phyloP scores from a whole-genome alignment of 768 basidiomycete species.

The Suillus variegatus region DNA sequence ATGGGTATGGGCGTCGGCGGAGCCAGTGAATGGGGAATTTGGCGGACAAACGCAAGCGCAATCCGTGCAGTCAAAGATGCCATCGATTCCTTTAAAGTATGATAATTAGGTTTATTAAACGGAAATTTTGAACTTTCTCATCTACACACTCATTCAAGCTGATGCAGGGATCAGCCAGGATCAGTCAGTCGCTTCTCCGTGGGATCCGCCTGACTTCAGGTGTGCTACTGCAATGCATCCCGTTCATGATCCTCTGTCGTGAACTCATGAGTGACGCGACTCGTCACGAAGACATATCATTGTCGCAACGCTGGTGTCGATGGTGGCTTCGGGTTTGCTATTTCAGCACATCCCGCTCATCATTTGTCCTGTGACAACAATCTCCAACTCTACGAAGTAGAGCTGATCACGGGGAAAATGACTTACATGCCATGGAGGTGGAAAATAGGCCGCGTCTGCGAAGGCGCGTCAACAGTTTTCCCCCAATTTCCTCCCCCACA shows the following conservation, averaged over 20 bases:
- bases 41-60: slow-evolving; percentile 58
- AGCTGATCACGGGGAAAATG: not conserved
- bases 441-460: too few species aligned
- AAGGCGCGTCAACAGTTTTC: too few species aligned
- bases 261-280: too few species aligned
- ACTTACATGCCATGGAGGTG: too few species aligned
- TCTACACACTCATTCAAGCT: not conserved
- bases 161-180: not conserved
- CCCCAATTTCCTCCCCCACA: too few species aligned
- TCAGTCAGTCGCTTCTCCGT: not conserved
- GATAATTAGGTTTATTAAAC: not conserved
- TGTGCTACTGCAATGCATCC: not conserved
- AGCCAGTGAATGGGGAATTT: slow-evolving; percentile 64
- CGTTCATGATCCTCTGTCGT: not conserved
- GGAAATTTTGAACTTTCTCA: not conserved
- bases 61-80: slow-evolving; percentile 54
- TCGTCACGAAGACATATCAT: too few species aligned
- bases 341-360: too few species aligned
- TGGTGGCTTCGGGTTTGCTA: too few species aligned
- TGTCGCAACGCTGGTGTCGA: too few species aligned
- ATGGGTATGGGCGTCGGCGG: slow-evolving; percentile 70
- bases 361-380: too few species aligned
- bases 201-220: not conserved
- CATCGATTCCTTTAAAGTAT: slow-evolving; percentile 33
- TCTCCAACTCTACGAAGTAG: too few species aligned